phyloP scores from a whole-genome alignment of 2,329 filamentous ascomycete species.

The Waltergamsia citrina region DNA sequence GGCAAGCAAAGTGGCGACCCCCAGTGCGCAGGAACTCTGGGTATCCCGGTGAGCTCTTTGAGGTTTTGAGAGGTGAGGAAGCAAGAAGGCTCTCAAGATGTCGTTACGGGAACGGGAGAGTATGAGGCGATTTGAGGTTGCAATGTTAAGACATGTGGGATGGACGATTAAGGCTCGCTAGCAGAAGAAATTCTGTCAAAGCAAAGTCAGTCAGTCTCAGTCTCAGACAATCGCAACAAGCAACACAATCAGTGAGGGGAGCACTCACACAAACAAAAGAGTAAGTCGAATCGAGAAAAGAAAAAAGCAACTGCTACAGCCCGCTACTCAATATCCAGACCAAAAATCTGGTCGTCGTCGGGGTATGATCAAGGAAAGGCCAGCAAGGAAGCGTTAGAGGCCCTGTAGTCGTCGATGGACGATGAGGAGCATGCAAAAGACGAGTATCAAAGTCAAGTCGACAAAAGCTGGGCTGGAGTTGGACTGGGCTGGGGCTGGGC shows the following conservation, averaged over 20 bases:
- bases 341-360: not conserved
- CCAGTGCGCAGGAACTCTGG: conserved; percentile 7
- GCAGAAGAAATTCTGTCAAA: not conserved
- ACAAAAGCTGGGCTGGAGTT: not conserved
- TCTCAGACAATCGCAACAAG: conserved; percentile 3
- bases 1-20: not conserved
- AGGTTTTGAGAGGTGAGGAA: conserved; percentile 10
- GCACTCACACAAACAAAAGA: not conserved
- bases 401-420: not conserved
- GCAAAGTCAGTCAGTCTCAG: conserved; percentile 1
- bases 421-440: not conserved
- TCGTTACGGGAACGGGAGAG: too few species aligned
- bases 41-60: conserved; percentile 2
- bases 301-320: too few species aligned
- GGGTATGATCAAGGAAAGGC: not conserved
- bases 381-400: not conserved
- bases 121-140: too few species aligned
- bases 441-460: too few species aligned
- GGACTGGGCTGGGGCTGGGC: not conserved
- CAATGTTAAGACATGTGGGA: conserved; percentile 19
- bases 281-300: not conserved
- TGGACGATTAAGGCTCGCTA: not conserved
- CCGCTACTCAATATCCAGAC: too few species aligned
- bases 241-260: not conserved
- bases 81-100: too few species aligned